These are phyloP conservation scores for Eucalyptus grandis DNA, from an alignment of 345 rosid species.

Conservation along the genomic window DNA sequence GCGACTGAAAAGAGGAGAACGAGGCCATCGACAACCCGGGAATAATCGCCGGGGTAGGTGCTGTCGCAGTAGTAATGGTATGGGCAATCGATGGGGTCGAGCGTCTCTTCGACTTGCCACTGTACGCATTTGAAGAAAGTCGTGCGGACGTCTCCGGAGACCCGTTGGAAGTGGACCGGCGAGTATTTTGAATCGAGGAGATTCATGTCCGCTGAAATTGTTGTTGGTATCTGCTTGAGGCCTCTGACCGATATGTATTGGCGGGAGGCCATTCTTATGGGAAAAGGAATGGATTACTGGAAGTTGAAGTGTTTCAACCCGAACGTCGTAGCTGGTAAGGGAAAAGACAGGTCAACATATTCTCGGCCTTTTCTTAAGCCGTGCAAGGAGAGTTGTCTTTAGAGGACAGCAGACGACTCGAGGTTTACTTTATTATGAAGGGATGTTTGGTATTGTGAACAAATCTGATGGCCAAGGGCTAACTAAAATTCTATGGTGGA, in stretches of 20 bases:
- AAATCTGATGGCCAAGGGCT: not conserved
- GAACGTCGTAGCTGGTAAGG: not conserved
- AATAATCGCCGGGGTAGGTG: conserved; percentile 42
- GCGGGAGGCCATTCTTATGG: not conserved
- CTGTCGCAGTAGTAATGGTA: conserved; percentile 81
- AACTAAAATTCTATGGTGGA: not conserved
- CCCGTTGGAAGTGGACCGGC: not conserved
- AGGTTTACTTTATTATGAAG: not conserved
- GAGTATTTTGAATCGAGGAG: not conserved
- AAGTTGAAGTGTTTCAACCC: not conserved
- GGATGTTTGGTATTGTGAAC: not conserved
- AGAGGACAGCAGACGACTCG: not conserved
- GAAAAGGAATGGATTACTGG: not conserved
- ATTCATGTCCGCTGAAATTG: not conserved
- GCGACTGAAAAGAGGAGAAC: conserved; percentile 26
- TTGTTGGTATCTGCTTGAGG: not conserved
- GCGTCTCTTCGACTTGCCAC: conserved; percentile 81
- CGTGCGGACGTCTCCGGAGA: conserved; percentile 12
- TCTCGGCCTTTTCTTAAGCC: not conserved
- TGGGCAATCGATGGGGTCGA: conserved; percentile 70
- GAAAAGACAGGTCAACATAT: not conserved
- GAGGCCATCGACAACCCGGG: conserved; percentile 25
- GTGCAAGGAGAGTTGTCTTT: not conserved
- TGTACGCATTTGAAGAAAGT: conserved; percentile 61
- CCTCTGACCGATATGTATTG: not conserved